A percentile compares a stretch with the other conserved stretches of the same genome.
Evolutionary conservation across 805 yeast genomes (phyloP).

Genomic region (Metschnikowia santaceciliae): DNA sequence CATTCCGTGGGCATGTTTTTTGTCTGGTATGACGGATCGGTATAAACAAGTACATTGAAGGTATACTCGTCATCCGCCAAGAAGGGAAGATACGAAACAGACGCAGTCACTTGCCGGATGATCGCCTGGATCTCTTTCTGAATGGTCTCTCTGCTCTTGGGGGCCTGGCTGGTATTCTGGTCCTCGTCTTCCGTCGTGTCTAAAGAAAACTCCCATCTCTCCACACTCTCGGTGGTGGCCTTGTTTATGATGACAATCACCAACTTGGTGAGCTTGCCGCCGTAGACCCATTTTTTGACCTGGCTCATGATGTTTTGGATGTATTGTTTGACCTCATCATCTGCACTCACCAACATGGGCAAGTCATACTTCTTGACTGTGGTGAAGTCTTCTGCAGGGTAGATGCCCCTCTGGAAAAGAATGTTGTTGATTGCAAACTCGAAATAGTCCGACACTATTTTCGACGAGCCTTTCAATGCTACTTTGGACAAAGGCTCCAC

Average conservation of each 20-base stretch:
- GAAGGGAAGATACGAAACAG: slow-evolving; percentile 80
- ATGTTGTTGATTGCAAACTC: slow-evolving; percentile 78
- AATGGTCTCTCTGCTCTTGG: slow-evolving; percentile 43
- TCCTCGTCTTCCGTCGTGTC: slow-evolving; percentile 28
- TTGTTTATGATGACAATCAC: slow-evolving; percentile 72
- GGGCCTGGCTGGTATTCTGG: neutral
- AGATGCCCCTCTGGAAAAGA: slow-evolving; percentile 83
- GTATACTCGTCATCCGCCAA: slow-evolving; percentile 57
- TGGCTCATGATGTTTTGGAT: slow-evolving; percentile 65
- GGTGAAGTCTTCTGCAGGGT: slow-evolving; percentile 81
- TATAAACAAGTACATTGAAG: slow-evolving; percentile 79
- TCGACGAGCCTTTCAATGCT: slow-evolving; percentile 74
- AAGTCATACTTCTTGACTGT: slow-evolving; percentile 77
- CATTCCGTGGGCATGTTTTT: slow-evolving; percentile 75
- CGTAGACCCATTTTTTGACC: slow-evolving; percentile 62
- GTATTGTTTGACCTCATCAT: slow-evolving; percentile 71
- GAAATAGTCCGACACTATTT: slow-evolving; percentile 77
- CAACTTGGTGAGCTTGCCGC: slow-evolving; percentile 62
- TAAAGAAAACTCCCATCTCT: slow-evolving; percentile 82
- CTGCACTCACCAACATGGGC: slow-evolving; percentile 64
- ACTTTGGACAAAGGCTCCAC: slow-evolving; percentile 33
- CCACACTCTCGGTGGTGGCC: slow-evolving; percentile 63
- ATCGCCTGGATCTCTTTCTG: slow-evolving; percentile 80
- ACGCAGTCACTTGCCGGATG: slow-evolving; percentile 83
- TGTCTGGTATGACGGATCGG: slow-evolving; percentile 49